Conservation (phyloP, 1,139 yeast genomes). For the Williopsis jadinii region DNA sequence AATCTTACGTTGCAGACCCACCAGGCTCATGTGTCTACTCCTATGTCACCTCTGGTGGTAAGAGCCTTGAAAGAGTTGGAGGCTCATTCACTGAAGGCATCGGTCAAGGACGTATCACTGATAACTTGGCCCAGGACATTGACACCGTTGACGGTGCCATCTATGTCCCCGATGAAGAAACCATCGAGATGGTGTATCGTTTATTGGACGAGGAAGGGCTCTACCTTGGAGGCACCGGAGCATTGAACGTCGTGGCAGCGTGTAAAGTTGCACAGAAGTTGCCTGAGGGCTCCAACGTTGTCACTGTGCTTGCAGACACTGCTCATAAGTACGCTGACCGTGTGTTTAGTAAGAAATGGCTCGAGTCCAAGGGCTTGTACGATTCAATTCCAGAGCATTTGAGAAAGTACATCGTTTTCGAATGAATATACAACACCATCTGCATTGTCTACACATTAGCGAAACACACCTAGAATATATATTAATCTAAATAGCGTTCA, state of each 20-base stretch:
- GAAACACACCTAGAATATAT: too few species aligned
- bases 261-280: slow-evolving; percentile 61
- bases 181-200: slow-evolving; percentile 76
- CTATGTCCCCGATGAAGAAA: slow-evolving; percentile 56
- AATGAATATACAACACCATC: slow-evolving; percentile 1
- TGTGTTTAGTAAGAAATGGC: slow-evolving; percentile 72
- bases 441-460: too few species aligned
- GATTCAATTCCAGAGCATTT: slow-evolving; percentile 64
- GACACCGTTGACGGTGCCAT: slow-evolving; percentile 62
- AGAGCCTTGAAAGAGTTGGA: slow-evolving; percentile 59
- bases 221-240: slow-evolving; percentile 85
- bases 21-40: slow-evolving; percentile 86
- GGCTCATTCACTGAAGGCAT: slow-evolving; percentile 91
- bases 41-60: slow-evolving; percentile 62
- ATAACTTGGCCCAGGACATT: slow-evolving; percentile 67
- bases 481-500: too few species aligned
- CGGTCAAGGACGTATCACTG: slow-evolving; percentile 91
- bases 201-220: slow-evolving; percentile 85
- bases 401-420: slow-evolving; percentile 50
- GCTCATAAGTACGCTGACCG: slow-evolving; percentile 85
- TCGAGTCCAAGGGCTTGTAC: slow-evolving; percentile 59
- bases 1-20: slow-evolving; percentile 78
- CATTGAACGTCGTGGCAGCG: slow-evolving; percentile 80
- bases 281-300: slow-evolving; percentile 79
- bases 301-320: slow-evolving; percentile 79